A percentile compares a stretch with the other conserved stretches of the same genome.
Evolutionary conservation across 164 flowering plant species (phyloP).

Genomic region (Vitis labrusca): DNA sequence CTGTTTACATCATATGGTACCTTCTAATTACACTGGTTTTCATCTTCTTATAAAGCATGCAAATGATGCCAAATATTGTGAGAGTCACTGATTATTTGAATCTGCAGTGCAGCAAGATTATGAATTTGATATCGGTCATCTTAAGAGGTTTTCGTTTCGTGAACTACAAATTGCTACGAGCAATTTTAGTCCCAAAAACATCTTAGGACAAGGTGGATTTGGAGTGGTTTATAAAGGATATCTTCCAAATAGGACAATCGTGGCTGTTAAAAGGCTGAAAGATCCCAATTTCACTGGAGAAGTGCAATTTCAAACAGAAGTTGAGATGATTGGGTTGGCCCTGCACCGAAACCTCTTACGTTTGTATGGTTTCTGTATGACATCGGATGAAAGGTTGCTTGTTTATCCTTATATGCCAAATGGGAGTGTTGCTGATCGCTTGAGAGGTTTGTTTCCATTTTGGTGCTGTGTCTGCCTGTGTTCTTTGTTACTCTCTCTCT

Average conservation of each 20-base stretch:
- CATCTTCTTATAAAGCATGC: not conserved
- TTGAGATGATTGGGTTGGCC: constrained; percentile 96
- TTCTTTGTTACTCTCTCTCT: not conserved
- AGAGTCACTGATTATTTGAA: constrained; percentile 12
- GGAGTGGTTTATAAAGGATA: constrained; percentile 90
- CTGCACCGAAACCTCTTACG: constrained; percentile 90
- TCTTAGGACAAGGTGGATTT: constrained; percentile 93
- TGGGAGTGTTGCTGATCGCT: constrained; percentile 96
- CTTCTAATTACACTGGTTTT: constrained; percentile 3
- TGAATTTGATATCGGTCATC: constrained; percentile 73
- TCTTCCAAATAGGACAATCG: constrained; percentile 63
- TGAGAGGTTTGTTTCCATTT: constrained; percentile 69
- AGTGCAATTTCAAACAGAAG: constrained; percentile 98
- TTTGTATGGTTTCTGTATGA: constrained; percentile 91
- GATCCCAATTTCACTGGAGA: constrained; percentile 93
- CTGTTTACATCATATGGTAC: constrained; percentile 65
- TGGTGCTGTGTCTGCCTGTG: not conserved
- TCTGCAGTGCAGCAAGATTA: constrained; percentile 81
- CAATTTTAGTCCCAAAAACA: constrained; percentile 72
- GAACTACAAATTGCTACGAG: constrained; percentile 82
- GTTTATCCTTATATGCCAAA: constrained; percentile 95
- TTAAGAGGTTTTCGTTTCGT: constrained; percentile 80
- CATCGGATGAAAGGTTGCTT: constrained; percentile 80
- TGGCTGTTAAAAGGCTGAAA: constrained; percentile 91
- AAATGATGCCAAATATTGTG: not conserved